Evolutionary conservation across 805 yeast species (phyloP).

Genomic region (Saccharomycodes ludwigii): DNA sequence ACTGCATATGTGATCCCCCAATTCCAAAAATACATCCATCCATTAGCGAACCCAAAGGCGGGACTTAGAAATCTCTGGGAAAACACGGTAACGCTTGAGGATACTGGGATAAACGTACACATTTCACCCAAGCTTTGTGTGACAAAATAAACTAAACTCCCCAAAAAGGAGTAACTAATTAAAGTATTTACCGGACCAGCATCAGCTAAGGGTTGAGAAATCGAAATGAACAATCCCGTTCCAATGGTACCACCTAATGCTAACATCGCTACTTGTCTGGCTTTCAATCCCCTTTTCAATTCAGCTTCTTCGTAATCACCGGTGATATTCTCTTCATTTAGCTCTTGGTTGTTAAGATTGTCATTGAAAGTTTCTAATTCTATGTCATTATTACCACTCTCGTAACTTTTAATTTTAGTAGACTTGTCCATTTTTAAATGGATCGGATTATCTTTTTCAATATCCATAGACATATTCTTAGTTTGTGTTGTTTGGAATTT

Average conservation of each 20-base stretch:
- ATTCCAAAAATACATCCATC: constrained; percentile 66
- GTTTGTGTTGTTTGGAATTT: no score
- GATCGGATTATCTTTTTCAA: no score
- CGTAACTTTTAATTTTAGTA: no score
- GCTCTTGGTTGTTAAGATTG: no score
- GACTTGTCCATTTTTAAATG: no score
- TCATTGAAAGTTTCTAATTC: no score
- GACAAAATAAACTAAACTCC: constrained; percentile 49
- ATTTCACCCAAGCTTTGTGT: constrained; percentile 69
- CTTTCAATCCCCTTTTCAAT: constrained; percentile 47
- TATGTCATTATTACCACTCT: no score
- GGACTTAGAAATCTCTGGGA: constrained; percentile 56
- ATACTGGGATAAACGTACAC: constrained; percentile 66
- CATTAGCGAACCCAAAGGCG: constrained; percentile 62
- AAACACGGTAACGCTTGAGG: constrained; percentile 57
- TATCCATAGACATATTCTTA: no score
- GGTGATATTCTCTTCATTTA: constrained; percentile 3
- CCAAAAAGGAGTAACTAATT: constrained; percentile 55
- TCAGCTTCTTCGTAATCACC: constrained; percentile 10
- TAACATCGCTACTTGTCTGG: constrained; percentile 62
- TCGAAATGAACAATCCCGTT: constrained; percentile 63
- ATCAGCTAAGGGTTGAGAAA: constrained; percentile 36
- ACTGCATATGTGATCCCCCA: constrained; percentile 71
- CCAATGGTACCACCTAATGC: constrained; percentile 76
- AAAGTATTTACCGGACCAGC: constrained; percentile 65